Percentiles rank a stretch among this genome's conserved stretches.
Conservation (phyloP, 169 alveolate species). For the Ichthyophthirius multifiliis region DNA sequence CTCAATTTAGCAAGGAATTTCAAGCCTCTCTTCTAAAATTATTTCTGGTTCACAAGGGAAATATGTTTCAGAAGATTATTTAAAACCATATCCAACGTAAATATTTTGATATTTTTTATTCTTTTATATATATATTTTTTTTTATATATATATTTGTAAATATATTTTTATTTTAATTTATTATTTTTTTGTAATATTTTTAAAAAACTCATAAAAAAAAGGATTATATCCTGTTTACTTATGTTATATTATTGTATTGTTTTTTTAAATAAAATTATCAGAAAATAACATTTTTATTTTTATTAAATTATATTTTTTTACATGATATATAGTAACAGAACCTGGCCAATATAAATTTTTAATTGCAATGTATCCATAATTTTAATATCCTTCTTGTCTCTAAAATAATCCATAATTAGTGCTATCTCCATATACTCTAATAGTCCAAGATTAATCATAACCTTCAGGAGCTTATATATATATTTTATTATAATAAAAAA, state of each 20-base stretch:
- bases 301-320: not conserved
- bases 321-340: constrained; percentile 28
- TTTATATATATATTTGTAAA: not conserved
- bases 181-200: too few relatives aligned
- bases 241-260: too few relatives aligned
- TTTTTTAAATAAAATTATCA: too few relatives aligned
- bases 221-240: too few relatives aligned
- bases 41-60: constrained; percentile 36
- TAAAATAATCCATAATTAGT: constrained; percentile 29
- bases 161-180: too few relatives aligned
- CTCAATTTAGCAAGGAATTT: constrained; percentile 5
- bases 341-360: constrained; percentile 43
- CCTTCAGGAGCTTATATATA: constrained; percentile 2
- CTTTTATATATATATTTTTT: not conserved
- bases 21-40: constrained; percentile 15
- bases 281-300: too few relatives aligned
- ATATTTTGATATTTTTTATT: constrained; percentile 13
- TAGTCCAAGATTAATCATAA: constrained; percentile 24
- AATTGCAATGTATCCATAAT: constrained; percentile 33
- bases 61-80: constrained; percentile 5
- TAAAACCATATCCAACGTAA: constrained; percentile 40
- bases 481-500: not conserved
- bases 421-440: constrained; percentile 34
- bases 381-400: constrained; percentile 11
- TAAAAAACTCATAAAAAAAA: too few relatives aligned